These are phyloP conservation scores for Stemphylium vesicarium DNA, from an alignment of 2,329 filamentous ascomycete genomes.

Conservation along the genomic window DNA sequence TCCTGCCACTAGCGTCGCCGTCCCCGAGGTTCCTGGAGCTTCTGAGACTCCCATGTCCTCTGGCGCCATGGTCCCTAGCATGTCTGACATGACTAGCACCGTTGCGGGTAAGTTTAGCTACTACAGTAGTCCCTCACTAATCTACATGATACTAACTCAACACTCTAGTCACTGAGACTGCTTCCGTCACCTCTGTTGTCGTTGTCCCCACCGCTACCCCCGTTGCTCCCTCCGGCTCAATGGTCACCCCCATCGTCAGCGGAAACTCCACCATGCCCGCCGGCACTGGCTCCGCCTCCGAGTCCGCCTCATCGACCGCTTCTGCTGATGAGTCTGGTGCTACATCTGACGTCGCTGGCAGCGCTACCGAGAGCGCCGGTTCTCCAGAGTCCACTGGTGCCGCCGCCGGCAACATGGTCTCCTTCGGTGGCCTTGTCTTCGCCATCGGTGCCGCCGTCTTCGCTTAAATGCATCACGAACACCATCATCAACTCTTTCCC, in stretches of 20 bases:
- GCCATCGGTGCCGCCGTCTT: slow-evolving; percentile 39
- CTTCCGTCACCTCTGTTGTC: slow-evolving; percentile 4
- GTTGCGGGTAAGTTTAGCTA: too few relatives aligned
- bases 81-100: too few relatives aligned
- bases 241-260: slow-evolving; percentile 16
- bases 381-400: slow-evolving; percentile 30
- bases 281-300: slow-evolving; percentile 6
- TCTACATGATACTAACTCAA: background rate
- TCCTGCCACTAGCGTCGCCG: slow-evolving; percentile 23
- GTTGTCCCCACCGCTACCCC: slow-evolving; percentile 15
- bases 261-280: slow-evolving; percentile 14
- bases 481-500: background rate
- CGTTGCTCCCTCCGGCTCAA: slow-evolving; percentile 10
- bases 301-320: background rate
- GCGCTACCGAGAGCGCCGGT: slow-evolving; percentile 12
- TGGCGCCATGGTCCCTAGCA: slow-evolving; percentile 1
- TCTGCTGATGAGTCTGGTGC: slow-evolving; percentile 6
- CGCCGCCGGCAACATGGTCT: slow-evolving; percentile 36
- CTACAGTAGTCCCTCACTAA: background rate
- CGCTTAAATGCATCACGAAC: slow-evolving; percentile 26
- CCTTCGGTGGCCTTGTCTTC: slow-evolving; percentile 37
- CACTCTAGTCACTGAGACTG: slow-evolving; percentile 1
- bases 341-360: slow-evolving; percentile 13
- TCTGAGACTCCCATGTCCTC: slow-evolving; percentile 1
- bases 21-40: slow-evolving; percentile 9